Conservation (phyloP, 306 rosid species). For the Sphenostylis stenocarpa region DNA sequence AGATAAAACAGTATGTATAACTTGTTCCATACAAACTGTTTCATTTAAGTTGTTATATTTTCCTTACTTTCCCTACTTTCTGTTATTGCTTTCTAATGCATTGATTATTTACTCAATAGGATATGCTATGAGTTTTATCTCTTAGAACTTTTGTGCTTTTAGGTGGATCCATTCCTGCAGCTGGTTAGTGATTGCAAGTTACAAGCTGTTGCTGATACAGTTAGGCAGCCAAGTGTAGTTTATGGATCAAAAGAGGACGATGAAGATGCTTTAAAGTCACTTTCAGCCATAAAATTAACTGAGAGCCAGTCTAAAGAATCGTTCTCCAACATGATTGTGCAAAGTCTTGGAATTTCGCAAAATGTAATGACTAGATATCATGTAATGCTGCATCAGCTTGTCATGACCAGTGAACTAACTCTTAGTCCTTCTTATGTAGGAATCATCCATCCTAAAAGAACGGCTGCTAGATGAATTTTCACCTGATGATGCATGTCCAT, state of each 20-base stretch:
- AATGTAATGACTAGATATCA: conserved; percentile 45
- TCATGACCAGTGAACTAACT: conserved; percentile 14
- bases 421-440: conserved; percentile 40
- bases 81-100: not conserved
- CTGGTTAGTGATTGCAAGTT: conserved; percentile 69
- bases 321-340: conserved; percentile 64
- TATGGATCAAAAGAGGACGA: conserved; percentile 87
- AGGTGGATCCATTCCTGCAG: conserved; percentile 82
- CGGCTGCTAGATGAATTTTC: conserved; percentile 57
- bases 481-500: conserved; percentile 82
- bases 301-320: conserved; percentile 72
- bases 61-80: not conserved
- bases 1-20: conserved; percentile 54
- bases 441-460: conserved; percentile 56
- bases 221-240: conserved; percentile 30
- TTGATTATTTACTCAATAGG: not conserved
- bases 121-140: not conserved
- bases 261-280: conserved; percentile 53
- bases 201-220: conserved; percentile 49
- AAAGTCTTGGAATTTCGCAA: conserved; percentile 53
- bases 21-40: conserved; percentile 21
- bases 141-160: conserved; percentile 31
- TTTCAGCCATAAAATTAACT: conserved; percentile 54
- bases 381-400: conserved; percentile 4
- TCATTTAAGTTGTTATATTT: conserved; percentile 10